Base-by-base conservation (phyloP, 441 rosid species). In the Breynia disticha region DNA sequence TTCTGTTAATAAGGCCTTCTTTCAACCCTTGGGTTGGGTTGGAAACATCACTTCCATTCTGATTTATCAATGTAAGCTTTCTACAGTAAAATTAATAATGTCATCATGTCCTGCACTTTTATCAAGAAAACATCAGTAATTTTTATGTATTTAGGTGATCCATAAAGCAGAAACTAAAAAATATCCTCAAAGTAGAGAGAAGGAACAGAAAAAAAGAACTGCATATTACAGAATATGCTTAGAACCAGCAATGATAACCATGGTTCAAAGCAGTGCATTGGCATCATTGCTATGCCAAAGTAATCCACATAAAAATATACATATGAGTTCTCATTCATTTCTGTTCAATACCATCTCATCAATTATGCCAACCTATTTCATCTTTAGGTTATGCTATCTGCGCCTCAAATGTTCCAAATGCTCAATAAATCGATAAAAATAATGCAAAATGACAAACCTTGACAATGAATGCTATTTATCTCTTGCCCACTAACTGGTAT, bases 401-500 rank as follows among this genome's bases (percentile, higher is more conserved):
- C 19, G 19, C 14, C 19, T 16, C 7, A 5, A 13, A 17, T 16
- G 16, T 18, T 22, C n/a, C 17, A 19, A 11, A 15, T 51, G 10
- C 7, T 28, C 11, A 9, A 32, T 32, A 51, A 15, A 1, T 28
- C 11, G 8, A 32, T 32, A 51, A 15, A 1, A 66, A 38, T 50
- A 21, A 56, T 59, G 49, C 69, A 52, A n/a, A 4, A 32, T 13
- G 58, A 57, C 67, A 19, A 60, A 79, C 93, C 88, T 72, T 72
- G 81, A 71, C 69, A 59, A 45, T 68, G 80, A 63, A 87, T 87
- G 48, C 74, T 67, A 69, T 63, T 82, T 56, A 85, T 77, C 60
- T 73, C 90, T 19, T 84, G 77, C 11, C 95, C 91, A 56, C 64
- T 57, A 48, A 84, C 53, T 76, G 81, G 83, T 42, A 61, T 73